Base-by-base conservation (phyloP, 2,329 filamentous ascomycete species). In the Nemania diffusa region DNA sequence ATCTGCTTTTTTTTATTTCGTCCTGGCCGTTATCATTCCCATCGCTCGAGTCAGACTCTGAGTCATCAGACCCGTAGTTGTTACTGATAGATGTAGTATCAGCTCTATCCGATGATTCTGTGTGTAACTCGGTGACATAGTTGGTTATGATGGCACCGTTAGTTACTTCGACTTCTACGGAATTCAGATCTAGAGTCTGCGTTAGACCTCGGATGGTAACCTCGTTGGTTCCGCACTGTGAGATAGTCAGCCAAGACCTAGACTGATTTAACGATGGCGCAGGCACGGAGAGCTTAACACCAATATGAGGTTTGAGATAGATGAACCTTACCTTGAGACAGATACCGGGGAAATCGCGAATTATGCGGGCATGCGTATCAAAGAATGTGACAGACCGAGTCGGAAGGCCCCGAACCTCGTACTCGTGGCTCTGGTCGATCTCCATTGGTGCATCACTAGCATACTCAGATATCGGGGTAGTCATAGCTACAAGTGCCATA, bases 321-420 rank as follows among this genome's bases (percentile, higher is more conserved):
- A 44, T 15, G 15, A 26, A 40, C 34, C 75, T 69, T 75, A 83
- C 80, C 74, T 82, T 80, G 22, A 89, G 80, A 1, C 74, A 72
- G 17, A 90, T 79, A 69, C 85, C 79, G 64, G 84, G 84, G 73
- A 91, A 84, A 60, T 90, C 86, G 27, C 89, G 84, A 13, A 86
- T 82, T 32, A 91, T 77, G 55, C 89, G 88, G 1, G 89, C 90
- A 69, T 85, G 81, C 1, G 81, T 81, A 0, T 89, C 89, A 66
- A 90, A 91, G 46, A 92, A 82, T 0, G 85, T 88, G 17, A 92
- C 88, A 0, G 85, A 85, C 57, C 86, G 85, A 37, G 90, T 91
- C 8, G 80, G 73, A 32, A 91, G 79, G 56, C 89, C 83, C 50
- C 84, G 83, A 68, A 91, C 77, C 34, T 83, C 82, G 75, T 88